Base-by-base conservation (phyloP, 2,329 filamentous ascomycete genomes). In the Penicillium italicum region DNA sequence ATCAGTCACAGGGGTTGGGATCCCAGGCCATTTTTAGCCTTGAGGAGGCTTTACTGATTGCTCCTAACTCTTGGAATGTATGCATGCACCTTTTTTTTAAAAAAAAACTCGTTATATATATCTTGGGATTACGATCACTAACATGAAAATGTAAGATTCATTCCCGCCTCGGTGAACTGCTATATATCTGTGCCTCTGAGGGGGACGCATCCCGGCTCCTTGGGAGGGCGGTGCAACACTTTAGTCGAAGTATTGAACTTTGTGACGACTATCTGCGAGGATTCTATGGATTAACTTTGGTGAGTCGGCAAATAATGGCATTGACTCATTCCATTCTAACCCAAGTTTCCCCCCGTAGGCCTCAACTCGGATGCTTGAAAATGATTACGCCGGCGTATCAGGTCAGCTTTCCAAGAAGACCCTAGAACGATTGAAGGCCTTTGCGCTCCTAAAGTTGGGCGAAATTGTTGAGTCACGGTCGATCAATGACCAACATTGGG, bases 61-160 rank as follows among this genome's bases (percentile, higher is more conserved):
- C 85, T 50, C 93, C 94, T 4, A 96, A 96, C 77, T 90, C 93
- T 20, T 99, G 94, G 92, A 97, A 96, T 78, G 90, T 94, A 73
- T 72, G 89, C 8, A 20, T 24, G 16, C 18, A 26, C 36, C 18
- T 44, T 18, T 20, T 40, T 4, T 36, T 28, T 26, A n/a, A n/a
- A n/a, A n/a, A n/a, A n/a, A n/a, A n/a, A n/a, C n/a, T n/a, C n/a
- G n/a, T 20, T 11, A 12, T 20, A 11, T 18, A 6, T 22, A 26
- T 38, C n/a, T 14, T 40, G 42, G 14, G 18, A 36, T 26, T n/a
- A 26, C 31, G 20, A 10, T 43, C 16, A 55, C 48, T 65, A 18
- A 56, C 33, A 8, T 48, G 24, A 26, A 18, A 41, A 24, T 42
- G 44, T 11, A 67, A 94, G 88, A 84, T 96, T 61, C 91, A 97